A percentile compares a stretch with the other conserved stretches of the same genome.
phyloP scores from a whole-genome alignment of 345 rosid species.

The Clarkia xantiana region DNA sequence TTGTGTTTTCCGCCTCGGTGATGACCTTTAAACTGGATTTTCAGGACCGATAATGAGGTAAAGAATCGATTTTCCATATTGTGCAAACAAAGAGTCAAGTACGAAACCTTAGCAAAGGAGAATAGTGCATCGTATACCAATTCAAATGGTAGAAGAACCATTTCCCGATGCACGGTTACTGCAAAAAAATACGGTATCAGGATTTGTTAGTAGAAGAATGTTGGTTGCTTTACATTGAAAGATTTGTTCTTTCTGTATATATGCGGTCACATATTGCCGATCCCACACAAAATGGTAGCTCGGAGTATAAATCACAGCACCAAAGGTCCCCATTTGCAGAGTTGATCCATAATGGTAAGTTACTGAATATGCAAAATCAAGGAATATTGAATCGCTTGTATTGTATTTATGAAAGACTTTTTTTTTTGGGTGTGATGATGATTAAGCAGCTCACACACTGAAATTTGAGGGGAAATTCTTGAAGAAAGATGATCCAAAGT shows the following conservation, averaged over 20 bases:
- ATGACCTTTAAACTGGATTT: conserved; percentile 1
- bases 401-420: too few relatives aligned
- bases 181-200: conserved; percentile 13
- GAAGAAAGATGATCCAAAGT: too few relatives aligned
- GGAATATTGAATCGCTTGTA: too few relatives aligned
- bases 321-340: conserved; percentile 50
- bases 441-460: conserved; percentile 29
- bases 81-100: conserved; percentile 91
- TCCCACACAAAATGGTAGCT: conserved; percentile 23
- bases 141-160: conserved; percentile 55
- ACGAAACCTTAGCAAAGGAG: conserved; percentile 79
- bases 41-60: conserved; percentile 98
- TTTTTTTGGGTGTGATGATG: conserved; percentile 2
- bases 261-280: conserved; percentile 52
- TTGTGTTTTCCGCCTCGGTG: background rate
- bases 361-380: conserved; percentile 1
- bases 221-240: too few relatives aligned
- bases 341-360: conserved; percentile 47
- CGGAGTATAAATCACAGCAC: conserved; percentile 42
- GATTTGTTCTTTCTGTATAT: background rate
- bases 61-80: conserved; percentile 88
- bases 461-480: too few relatives aligned
- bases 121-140: conserved; percentile 35
- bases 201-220: too few relatives aligned
- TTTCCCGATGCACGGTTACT: conserved; percentile 35